A percentile compares a stretch with the other conserved stretches of the same genome.
Conservation (phyloP, 768 basidiomycete species). For the Hysterangium stoloniferum region DNA sequence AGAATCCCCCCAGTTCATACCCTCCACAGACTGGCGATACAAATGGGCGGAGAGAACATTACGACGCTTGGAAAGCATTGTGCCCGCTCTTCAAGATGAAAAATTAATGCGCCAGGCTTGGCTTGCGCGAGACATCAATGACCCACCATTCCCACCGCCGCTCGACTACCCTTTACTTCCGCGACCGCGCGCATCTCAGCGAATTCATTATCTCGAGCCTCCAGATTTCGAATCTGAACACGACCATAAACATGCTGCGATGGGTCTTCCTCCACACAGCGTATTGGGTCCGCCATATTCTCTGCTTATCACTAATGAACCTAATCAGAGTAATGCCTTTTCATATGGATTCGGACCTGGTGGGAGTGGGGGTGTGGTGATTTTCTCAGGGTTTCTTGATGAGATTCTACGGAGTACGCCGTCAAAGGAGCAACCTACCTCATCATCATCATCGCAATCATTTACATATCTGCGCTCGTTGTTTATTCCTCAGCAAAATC, state of each 20-base stretch:
- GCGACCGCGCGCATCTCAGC: conserved; percentile 69
- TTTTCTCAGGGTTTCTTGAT: conserved; percentile 91
- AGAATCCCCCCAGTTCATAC: conserved; percentile 49
- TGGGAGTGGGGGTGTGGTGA: conserved; percentile 87
- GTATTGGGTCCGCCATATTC: conserved; percentile 84
- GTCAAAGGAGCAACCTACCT: conserved; percentile 9
- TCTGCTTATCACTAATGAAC: conserved; percentile 80
- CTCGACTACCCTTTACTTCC: conserved; percentile 77
- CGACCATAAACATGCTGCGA: conserved; percentile 32
- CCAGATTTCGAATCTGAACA: conserved; percentile 42
- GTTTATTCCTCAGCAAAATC: conserved; percentile 20
- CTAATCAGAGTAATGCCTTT: conserved; percentile 84
- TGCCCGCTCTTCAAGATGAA: conserved; percentile 61
- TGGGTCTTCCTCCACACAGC: conserved; percentile 28
- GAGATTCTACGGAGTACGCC: conserved; percentile 58
- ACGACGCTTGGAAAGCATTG: conserved; percentile 64
- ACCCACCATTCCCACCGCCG: conserved; percentile 69
- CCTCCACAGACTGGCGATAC: conserved; percentile 82
- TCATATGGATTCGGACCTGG: conserved; percentile 92
- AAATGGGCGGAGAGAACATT: conserved; percentile 79
- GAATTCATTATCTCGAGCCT: conserved; percentile 44
- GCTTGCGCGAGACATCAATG: conserved; percentile 39
- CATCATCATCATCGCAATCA: not conserved
- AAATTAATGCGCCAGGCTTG: conserved; percentile 47
- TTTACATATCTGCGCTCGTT: conserved; percentile 1